These are phyloP conservation scores for Cyberlindnera samutprakarnensis DNA, from an alignment of 805 yeast species.

Conservation along the genomic window DNA sequence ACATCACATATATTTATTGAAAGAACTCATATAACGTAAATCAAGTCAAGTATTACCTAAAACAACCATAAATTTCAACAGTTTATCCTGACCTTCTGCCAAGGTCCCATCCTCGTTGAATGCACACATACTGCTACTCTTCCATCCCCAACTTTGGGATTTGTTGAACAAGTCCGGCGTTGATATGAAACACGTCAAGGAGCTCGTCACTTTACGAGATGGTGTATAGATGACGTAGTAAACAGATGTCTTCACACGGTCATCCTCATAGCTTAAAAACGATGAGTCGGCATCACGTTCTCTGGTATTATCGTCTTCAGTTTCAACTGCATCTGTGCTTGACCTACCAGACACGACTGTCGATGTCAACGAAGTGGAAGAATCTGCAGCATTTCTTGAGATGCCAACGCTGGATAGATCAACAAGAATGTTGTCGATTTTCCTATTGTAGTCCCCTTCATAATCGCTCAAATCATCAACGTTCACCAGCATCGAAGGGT, in stretches of 20 bases:
- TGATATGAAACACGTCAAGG: slow-evolving; percentile 45
- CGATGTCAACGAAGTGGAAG: neutral
- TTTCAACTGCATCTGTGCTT: slow-evolving; percentile 1
- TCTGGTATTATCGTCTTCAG: slow-evolving; percentile 18
- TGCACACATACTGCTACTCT: slow-evolving; percentile 44
- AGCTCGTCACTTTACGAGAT: slow-evolving; percentile 36
- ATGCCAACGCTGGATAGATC: neutral
- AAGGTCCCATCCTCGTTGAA: slow-evolving; percentile 42
- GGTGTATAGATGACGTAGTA: slow-evolving; percentile 51
- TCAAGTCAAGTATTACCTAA: slow-evolving; percentile 33
- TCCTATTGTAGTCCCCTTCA: neutral
- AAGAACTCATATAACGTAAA: neutral
- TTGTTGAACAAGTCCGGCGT: slow-evolving; percentile 45
- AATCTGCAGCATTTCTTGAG: neutral
- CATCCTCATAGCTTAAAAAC: slow-evolving; percentile 37
- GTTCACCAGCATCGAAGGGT: slow-evolving; percentile 2
- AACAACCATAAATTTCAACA: slow-evolving; percentile 42
- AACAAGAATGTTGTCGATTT: neutral
- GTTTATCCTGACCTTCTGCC: slow-evolving; percentile 35
- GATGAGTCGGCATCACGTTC: slow-evolving; percentile 6
- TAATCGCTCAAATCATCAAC: slow-evolving; percentile 10
- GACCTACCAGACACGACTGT: neutral
- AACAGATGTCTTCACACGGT: slow-evolving; percentile 36
- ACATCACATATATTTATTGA: slow-evolving; percentile 4
- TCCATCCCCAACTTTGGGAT: slow-evolving; percentile 60